Conservation (phyloP, 176 grass and related monocot genomes). For the Oryza officinalis region DNA sequence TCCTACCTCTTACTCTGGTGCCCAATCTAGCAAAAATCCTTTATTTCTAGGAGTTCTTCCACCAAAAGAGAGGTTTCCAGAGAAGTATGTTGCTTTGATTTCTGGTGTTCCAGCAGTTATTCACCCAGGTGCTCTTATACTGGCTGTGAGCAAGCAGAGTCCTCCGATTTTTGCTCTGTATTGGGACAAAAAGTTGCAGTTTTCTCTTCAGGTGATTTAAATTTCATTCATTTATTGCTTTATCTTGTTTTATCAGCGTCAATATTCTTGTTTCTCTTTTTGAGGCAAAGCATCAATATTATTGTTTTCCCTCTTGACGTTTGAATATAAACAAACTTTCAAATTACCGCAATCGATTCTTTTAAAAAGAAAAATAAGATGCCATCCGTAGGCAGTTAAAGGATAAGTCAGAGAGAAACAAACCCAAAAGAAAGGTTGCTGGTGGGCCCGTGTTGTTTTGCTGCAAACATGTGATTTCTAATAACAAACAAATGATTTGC, state of each 20-base stretch:
- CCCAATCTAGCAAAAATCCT: conserved; percentile 93
- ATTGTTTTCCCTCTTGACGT: neutral
- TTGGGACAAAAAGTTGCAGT: conserved; percentile 96
- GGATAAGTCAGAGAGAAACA: conserved; percentile 19
- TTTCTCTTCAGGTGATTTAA: conserved; percentile 88
- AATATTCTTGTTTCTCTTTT: neutral
- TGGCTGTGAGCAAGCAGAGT: conserved; percentile 82
- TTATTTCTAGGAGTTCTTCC: conserved; percentile 96
- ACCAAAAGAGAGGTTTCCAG: conserved; percentile 92
- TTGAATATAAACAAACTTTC: neutral
- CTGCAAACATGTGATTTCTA: neutral
- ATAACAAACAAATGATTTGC: neutral
- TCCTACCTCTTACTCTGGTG: conserved; percentile 84
- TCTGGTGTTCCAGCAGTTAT: conserved; percentile 75
- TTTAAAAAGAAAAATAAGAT: conserved; percentile 3
- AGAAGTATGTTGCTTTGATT: conserved; percentile 95
- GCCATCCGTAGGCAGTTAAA: neutral
- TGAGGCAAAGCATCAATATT: neutral
- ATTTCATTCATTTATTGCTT: neutral
- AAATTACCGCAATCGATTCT: neutral
- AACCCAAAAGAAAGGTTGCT: conserved; percentile 4
- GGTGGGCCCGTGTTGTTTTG: neutral
- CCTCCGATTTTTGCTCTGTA: conserved; percentile 82
- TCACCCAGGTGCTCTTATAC: conserved; percentile 88
- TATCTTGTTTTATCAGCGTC: neutral